Conservation (phyloP, 2,329 filamentous ascomycete species). For the Phialemonium atrogriseum region DNA sequence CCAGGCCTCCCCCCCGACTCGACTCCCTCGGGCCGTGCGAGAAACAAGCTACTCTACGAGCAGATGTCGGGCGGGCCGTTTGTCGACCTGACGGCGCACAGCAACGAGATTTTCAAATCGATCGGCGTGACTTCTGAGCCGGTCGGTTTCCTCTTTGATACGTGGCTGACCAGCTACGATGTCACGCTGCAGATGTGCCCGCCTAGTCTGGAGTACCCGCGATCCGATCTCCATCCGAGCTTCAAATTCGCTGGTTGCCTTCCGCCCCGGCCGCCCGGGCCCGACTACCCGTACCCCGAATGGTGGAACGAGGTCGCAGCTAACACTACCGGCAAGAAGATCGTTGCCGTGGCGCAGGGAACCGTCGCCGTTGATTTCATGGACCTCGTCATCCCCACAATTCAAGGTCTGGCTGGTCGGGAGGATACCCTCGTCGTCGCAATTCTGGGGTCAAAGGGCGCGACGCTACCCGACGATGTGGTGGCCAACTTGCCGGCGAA, state of each 20-base stretch:
- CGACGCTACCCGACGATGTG: conserved; percentile 12
- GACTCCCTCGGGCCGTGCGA: conserved; percentile 23
- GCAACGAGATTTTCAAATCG: background rate
- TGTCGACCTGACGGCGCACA: background rate
- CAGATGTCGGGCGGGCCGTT: conserved; percentile 11
- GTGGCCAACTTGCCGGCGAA: conserved; percentile 26
- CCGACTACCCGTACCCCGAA: conserved; percentile 23
- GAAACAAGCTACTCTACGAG: conserved; percentile 21
- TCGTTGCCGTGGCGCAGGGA: conserved; percentile 39
- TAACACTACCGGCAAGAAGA: conserved; percentile 19
- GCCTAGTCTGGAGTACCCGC: conserved; percentile 30
- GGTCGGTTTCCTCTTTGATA: conserved; percentile 8
- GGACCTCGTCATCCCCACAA: conserved; percentile 35
- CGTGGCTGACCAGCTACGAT: conserved; percentile 18
- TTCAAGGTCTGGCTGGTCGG: conserved; percentile 30
- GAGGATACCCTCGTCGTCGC: conserved; percentile 31
- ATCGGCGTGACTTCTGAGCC: conserved; percentile 9
- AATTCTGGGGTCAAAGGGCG: conserved; percentile 19
- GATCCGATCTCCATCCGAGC: conserved; percentile 27
- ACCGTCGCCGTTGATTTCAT: conserved; percentile 30
- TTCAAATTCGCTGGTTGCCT: conserved; percentile 35
- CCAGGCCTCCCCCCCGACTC: conserved; percentile 28
- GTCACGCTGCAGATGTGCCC: conserved; percentile 28
- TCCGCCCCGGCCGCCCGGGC: conserved; percentile 19
- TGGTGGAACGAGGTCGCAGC: conserved; percentile 32